Evolutionary conservation across 805 yeast species (phyloP).

Genomic region (Candida insectorum): DNA sequence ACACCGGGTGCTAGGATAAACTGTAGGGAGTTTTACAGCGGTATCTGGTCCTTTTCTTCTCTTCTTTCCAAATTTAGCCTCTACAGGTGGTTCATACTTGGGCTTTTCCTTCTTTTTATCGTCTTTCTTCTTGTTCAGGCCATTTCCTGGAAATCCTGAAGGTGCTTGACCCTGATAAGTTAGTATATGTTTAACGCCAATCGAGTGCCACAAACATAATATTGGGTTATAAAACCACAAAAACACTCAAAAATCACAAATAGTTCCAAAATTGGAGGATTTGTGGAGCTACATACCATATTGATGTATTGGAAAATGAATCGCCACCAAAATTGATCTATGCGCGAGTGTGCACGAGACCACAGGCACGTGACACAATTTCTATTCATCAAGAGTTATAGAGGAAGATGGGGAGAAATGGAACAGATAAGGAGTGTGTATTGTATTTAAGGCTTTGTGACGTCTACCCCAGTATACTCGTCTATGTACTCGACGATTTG

Average conservation of each 20-base stretch:
- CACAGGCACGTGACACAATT: no score
- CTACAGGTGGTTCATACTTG: constrained; percentile 98
- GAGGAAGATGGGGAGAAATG: no score
- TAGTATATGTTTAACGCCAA: no score
- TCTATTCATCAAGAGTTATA: no score
- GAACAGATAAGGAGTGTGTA: not conserved
- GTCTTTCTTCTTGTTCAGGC: constrained; percentile 48
- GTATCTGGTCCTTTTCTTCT: constrained; percentile 91
- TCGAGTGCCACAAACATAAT: no score
- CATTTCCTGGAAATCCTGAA: constrained; percentile 51
- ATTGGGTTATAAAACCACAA: no score
- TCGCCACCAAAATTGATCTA: no score
- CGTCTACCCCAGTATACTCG: constrained; percentile 26
- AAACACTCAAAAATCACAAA: no score
- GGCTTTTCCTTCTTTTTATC: constrained; percentile 80
- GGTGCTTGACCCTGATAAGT: constrained; percentile 53
- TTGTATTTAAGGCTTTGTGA: constrained; percentile 11
- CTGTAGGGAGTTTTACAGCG: constrained; percentile 77
- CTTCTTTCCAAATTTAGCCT: constrained; percentile 88
- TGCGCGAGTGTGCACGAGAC: no score
- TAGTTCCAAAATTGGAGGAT: no score
- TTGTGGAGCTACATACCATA: no score
- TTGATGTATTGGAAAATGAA: no score
- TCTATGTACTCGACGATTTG: constrained; percentile 26
- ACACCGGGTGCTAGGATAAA: constrained; percentile 91